Evolutionary conservation across 495 filamentous ascomycete genomes (phyloP).

Genomic region (Paragyromitra xinjiangensis): DNA sequence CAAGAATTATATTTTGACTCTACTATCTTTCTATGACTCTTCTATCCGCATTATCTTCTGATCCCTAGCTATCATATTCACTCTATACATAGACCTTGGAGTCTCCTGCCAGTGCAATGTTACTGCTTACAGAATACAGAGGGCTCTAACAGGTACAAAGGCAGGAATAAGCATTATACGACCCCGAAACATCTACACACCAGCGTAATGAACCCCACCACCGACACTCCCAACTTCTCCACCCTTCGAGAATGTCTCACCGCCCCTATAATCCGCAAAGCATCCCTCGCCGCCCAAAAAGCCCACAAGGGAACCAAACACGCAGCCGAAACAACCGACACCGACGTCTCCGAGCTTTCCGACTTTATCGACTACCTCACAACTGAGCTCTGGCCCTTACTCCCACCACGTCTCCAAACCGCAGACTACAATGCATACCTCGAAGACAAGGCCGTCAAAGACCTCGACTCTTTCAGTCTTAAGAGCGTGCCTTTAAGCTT

Average conservation of each 20-base stretch:
- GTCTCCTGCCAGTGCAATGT: conserved; percentile 1
- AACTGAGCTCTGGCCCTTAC: conserved; percentile 69
- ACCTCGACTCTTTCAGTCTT: conserved; percentile 42
- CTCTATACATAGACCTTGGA: conserved; percentile 7
- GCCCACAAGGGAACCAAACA: conserved; percentile 62
- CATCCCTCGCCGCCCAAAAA: conserved; percentile 58
- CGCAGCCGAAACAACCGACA: conserved; percentile 42
- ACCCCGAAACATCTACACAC: neutral
- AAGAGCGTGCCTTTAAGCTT: conserved; percentile 63
- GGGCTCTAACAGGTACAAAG: conserved; percentile 4
- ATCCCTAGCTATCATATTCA: neutral
- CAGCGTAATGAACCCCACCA: conserved; percentile 38
- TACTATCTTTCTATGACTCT: neutral
- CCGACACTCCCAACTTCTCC: conserved; percentile 68
- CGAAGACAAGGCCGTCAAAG: conserved; percentile 62
- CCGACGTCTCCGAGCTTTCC: conserved; percentile 71
- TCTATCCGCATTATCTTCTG: neutral
- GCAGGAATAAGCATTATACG: neutral
- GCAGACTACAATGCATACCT: conserved; percentile 66
- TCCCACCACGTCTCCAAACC: conserved; percentile 69
- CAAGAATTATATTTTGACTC: conserved; percentile 27
- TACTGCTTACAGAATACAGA: neutral
- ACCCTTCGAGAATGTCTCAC: conserved; percentile 75
- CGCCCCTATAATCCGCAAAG: conserved; percentile 63
- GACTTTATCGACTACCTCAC: conserved; percentile 83